These are phyloP conservation scores for Paramarasmius palmivorus DNA, from an alignment of 1,284 basidiomycete genomes.

Conservation along the genomic window DNA sequence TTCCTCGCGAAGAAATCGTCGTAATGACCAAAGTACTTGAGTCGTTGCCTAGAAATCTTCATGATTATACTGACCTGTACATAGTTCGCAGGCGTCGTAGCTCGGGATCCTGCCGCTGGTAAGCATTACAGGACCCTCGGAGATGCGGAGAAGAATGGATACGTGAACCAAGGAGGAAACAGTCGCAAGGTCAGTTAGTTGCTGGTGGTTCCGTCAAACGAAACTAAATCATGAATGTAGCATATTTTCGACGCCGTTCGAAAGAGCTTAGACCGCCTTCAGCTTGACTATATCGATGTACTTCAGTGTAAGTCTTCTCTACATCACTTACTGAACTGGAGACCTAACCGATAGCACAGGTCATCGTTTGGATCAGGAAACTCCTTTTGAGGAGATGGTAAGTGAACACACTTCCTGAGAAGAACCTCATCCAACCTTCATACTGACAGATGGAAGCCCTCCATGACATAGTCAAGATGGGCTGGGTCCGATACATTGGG, in stretches of 20 bases:
- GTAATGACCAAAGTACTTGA: slow-evolving; percentile 74
- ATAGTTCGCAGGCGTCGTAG: neutral
- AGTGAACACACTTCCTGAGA: neutral
- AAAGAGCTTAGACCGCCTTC: slow-evolving; percentile 61
- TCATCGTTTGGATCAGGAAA: slow-evolving; percentile 59
- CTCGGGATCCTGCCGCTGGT: neutral
- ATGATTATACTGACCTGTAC: neutral
- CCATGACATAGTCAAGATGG: slow-evolving; percentile 63
- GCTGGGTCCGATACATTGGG: slow-evolving; percentile 68
- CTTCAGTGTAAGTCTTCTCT: slow-evolving; percentile 26
- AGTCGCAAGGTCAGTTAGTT: too few relatives aligned
- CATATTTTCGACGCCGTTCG: slow-evolving; percentile 78
- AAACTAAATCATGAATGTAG: slow-evolving; percentile 24
- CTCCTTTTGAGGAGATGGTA: slow-evolving; percentile 44
- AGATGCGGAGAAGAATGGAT: slow-evolving; percentile 36
- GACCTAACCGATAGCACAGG: slow-evolving; percentile 23
- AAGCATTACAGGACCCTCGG: slow-evolving; percentile 9
- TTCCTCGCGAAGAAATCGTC: slow-evolving; percentile 77
- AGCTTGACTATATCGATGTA: slow-evolving; percentile 71
- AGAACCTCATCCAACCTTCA: slow-evolving; percentile 5
- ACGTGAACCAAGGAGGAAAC: neutral
- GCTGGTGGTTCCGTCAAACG: neutral
- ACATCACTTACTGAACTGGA: neutral
- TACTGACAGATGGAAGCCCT: slow-evolving; percentile 60
- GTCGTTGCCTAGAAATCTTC: neutral